These are phyloP conservation scores for Fusarium anthophilum DNA, from an alignment of 2,329 filamentous ascomycete species.

Conservation along the genomic window DNA sequence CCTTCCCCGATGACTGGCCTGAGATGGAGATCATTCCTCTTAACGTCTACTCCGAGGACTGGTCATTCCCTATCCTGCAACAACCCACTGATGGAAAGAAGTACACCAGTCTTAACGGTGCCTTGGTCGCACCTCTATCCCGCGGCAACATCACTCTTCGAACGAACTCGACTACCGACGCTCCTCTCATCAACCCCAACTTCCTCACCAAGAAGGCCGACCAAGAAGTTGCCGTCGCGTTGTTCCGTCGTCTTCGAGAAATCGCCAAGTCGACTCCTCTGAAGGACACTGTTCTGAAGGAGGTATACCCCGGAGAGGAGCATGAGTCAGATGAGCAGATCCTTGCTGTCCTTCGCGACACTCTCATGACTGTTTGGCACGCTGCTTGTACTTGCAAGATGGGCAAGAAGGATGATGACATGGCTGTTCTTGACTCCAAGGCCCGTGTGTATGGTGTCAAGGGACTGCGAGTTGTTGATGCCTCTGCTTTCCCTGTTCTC, in stretches of 20 bases:
- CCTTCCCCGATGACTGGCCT: slow-evolving; percentile 48
- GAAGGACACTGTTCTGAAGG: slow-evolving; percentile 51
- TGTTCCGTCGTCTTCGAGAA: slow-evolving; percentile 54
- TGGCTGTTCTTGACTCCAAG: slow-evolving; percentile 31
- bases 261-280: slow-evolving; percentile 26
- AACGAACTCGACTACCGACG: slow-evolving; percentile 46
- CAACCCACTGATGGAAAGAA: slow-evolving; percentile 31
- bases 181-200: slow-evolving; percentile 57
- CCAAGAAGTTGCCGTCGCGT: slow-evolving; percentile 54
- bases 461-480: slow-evolving; percentile 24
- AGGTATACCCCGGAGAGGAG: slow-evolving; percentile 38
- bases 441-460: slow-evolving; percentile 32
- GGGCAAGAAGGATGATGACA: slow-evolving; percentile 24
- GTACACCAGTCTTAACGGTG: slow-evolving; percentile 39
- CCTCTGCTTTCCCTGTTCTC: slow-evolving; percentile 22
- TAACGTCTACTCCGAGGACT: slow-evolving; percentile 34
- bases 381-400: slow-evolving; percentile 37
- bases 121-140: slow-evolving; percentile 53
- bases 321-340: slow-evolving; percentile 54
- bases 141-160: slow-evolving; percentile 56
- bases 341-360: slow-evolving; percentile 44
- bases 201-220: slow-evolving; percentile 57
- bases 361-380: slow-evolving; percentile 38
- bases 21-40: slow-evolving; percentile 46
- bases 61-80: slow-evolving; percentile 30